phyloP scores from a whole-genome alignment of 345 rosid species.

The Dipteronia dyeriana region DNA sequence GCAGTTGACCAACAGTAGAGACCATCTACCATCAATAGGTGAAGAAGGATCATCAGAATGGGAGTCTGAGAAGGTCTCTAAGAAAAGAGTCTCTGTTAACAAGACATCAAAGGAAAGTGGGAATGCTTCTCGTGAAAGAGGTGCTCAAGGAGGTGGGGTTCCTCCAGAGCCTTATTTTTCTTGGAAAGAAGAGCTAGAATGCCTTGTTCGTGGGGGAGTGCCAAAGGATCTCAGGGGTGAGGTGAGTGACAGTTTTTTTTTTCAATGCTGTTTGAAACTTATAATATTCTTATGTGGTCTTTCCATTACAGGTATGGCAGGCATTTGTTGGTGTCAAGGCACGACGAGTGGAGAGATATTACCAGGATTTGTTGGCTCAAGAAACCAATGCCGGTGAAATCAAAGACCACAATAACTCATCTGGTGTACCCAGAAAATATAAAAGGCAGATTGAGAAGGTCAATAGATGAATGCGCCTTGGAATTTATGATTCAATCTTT shows the following conservation, averaged over 20 bases:
- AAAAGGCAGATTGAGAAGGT: slow-evolving; percentile 98
- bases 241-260: slow-evolving; percentile 42
- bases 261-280: slow-evolving; percentile 7
- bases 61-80: slow-evolving; percentile 40
- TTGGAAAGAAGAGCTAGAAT: slow-evolving; percentile 83
- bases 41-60: slow-evolving; percentile 34
- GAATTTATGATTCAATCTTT: slow-evolving; percentile 55
- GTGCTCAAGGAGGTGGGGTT: slow-evolving; percentile 20
- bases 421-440: slow-evolving; percentile 59
- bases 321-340: slow-evolving; percentile 91
- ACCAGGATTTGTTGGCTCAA: slow-evolving; percentile 69
- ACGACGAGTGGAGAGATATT: slow-evolving; percentile 76
- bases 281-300: slow-evolving; percentile 17
- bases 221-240: slow-evolving; percentile 97
- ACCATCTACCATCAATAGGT: slow-evolving; percentile 43
- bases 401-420: slow-evolving; percentile 37
- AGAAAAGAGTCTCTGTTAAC: slow-evolving; percentile 36
- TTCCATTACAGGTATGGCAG: slow-evolving; percentile 82
- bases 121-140: slow-evolving; percentile 28
- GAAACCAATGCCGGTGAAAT: slow-evolving; percentile 48
- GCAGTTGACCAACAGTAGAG: slow-evolving; percentile 23
- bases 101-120: slow-evolving; percentile 31
- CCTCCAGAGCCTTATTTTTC: slow-evolving; percentile 50
- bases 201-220: slow-evolving; percentile 91
- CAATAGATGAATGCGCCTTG: slow-evolving; percentile 55